These are phyloP conservation scores for Ceratocystis papillata DNA, from an alignment of 2,329 filamentous ascomycete genomes.

Conservation along the genomic window DNA sequence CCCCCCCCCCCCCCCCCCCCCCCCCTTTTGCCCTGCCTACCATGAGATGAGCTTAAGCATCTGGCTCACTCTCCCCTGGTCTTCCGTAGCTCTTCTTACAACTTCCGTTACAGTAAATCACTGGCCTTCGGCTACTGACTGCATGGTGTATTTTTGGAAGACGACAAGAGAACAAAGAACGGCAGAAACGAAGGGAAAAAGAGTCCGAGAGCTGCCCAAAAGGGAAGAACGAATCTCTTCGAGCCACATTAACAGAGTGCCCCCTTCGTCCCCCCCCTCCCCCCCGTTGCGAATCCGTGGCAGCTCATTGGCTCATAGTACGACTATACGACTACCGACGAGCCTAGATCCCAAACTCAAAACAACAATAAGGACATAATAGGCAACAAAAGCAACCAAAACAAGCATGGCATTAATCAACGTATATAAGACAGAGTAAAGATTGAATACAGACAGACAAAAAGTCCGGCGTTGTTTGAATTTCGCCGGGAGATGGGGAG, in stretches of 20 bases:
- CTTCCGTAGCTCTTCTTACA: not conserved
- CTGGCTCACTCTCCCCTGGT: not conserved
- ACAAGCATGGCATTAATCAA: not conserved
- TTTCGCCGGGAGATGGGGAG: slow-evolving; percentile 1
- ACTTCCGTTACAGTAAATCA: not conserved
- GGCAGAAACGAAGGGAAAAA: too few species aligned
- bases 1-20: too few species aligned
- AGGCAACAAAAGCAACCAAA: not conserved
- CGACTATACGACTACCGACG: not conserved
- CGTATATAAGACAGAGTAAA: not conserved
- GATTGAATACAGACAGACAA: not conserved
- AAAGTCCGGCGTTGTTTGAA: not conserved
- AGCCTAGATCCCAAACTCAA: not conserved
- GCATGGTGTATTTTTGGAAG: not conserved
- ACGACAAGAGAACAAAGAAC: too few species aligned
- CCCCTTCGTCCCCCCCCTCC: not conserved
- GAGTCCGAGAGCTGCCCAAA: not conserved
- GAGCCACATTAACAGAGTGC: too few species aligned
- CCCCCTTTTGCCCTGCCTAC: not conserved
- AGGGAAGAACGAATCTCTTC: not conserved
- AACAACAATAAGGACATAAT: not conserved
- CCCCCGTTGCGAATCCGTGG: not conserved
- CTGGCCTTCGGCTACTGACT: not conserved
- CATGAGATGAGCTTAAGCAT: not conserved
- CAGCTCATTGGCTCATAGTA: slow-evolving; percentile 3